Percentiles rank a stretch among this genome's conserved stretches.
These are phyloP conservation scores for Phytopythium oedochilum DNA, from an alignment of 352 stramenopile genomes.

Conservation along the genomic window DNA sequence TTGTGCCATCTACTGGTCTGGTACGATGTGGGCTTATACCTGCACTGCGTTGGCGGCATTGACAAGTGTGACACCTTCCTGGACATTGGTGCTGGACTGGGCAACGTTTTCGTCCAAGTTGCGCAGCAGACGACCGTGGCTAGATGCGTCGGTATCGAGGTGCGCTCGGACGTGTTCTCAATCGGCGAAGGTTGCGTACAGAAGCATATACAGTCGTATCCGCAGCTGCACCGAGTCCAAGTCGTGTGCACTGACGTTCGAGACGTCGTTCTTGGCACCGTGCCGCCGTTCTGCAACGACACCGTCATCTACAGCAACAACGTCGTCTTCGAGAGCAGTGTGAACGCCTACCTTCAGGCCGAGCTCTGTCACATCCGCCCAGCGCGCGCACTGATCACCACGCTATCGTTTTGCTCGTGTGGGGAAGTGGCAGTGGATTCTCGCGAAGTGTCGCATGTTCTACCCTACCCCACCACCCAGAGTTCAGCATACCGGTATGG, in stretches of 20 bases:
- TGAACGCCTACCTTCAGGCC: neutral
- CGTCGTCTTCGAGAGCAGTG: slow-evolving; percentile 7
- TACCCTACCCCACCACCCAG: too few species aligned
- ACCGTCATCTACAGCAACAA: slow-evolving; percentile 8
- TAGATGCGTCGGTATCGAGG: too few species aligned
- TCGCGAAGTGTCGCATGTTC: too few species aligned
- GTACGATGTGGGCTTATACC: too few species aligned
- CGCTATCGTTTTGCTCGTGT: slow-evolving; percentile 6
- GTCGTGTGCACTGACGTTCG: slow-evolving; percentile 1
- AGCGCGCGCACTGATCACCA: slow-evolving; percentile 1
- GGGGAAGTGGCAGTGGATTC: neutral
- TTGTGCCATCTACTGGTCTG: too few species aligned
- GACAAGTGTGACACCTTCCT: slow-evolving; percentile 2
- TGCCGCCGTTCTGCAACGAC: neutral
- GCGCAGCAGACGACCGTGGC: neutral
- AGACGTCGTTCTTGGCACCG: neutral
- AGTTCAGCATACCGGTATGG: too few species aligned
- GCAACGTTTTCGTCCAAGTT: slow-evolving; percentile 6
- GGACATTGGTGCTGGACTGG: slow-evolving; percentile 5
- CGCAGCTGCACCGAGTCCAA: neutral
- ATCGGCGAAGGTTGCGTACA: too few species aligned
- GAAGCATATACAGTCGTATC: too few species aligned
- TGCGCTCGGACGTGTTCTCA: too few species aligned
- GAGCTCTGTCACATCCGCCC: slow-evolving; percentile 4
- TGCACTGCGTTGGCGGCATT: too few species aligned